These are phyloP conservation scores for Gelatoporia subvermispora DNA, from an alignment of 768 basidiomycete genomes.

Conservation along the genomic window DNA sequence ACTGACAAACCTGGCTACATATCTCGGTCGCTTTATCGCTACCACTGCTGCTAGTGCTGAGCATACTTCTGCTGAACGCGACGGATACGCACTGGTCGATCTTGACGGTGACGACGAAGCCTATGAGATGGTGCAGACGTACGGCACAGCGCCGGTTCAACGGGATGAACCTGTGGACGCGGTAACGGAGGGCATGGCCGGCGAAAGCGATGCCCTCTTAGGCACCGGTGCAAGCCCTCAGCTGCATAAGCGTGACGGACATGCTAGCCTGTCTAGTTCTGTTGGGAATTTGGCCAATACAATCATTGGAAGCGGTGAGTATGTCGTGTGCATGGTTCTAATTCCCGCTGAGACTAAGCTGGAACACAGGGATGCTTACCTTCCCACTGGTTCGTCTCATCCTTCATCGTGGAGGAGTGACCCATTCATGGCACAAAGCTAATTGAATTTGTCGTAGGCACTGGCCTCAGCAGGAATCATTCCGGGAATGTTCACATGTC, in stretches of 20 bases:
- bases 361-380: constrained; percentile 71
- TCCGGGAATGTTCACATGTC: constrained; percentile 85
- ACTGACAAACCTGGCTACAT: constrained; percentile 14
- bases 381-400: constrained; percentile 67
- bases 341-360: background rate
- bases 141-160: constrained; percentile 48
- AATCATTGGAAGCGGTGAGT: constrained; percentile 84
- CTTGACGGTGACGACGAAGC: constrained; percentile 12
- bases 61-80: background rate
- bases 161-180: constrained; percentile 16
- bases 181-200: constrained; percentile 27
- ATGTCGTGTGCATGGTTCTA: background rate
- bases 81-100: background rate
- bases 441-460: constrained; percentile 43
- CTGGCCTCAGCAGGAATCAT: constrained; percentile 88
- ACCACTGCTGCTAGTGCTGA: background rate
- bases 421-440: background rate
- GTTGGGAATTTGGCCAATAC: constrained; percentile 85
- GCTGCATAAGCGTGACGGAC: constrained; percentile 47
- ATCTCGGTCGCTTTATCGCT: constrained; percentile 1
- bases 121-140: constrained; percentile 67
- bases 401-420: background rate
- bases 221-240: constrained; percentile 33
- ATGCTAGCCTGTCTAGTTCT: constrained; percentile 62
- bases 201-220: constrained; percentile 60